Conservation (phyloP, 257 asterid genomes). For the Gentiana dahurica region DNA sequence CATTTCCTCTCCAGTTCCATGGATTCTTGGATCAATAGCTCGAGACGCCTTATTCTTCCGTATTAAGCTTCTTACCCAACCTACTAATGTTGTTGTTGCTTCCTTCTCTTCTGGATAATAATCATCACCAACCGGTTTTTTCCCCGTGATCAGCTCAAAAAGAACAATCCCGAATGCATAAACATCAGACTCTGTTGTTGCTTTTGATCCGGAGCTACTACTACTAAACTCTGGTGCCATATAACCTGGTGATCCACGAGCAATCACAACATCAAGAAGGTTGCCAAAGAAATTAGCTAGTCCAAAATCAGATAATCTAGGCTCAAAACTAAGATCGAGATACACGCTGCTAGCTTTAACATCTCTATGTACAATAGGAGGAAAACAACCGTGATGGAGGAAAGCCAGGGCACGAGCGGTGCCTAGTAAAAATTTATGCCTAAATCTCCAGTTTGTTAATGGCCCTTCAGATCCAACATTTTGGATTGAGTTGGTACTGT, state of each 20-base stretch:
- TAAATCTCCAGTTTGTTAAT: conserved; percentile 50
- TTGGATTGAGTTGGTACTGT: conserved; percentile 35
- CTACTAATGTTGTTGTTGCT: conserved; percentile 32
- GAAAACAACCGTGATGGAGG: conserved; percentile 86
- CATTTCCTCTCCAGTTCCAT: conserved; percentile 44
- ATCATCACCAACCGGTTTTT: conserved; percentile 47
- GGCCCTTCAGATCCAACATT: conserved; percentile 54
- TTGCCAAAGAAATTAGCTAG: conserved; percentile 60
- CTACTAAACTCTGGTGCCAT: conserved; percentile 63
- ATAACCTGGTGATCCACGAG: conserved; percentile 57
- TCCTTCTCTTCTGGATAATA: conserved; percentile 49
- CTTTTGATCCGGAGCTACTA: conserved; percentile 30
- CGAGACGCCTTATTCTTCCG: conserved; percentile 34
- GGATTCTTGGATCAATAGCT: conserved; percentile 62
- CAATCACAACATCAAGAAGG: conserved; percentile 45
- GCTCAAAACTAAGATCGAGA: conserved; percentile 61
- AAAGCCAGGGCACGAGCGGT: conserved; percentile 82
- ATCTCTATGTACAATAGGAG: conserved; percentile 73
- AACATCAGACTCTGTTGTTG: conserved; percentile 66
- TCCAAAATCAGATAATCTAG: conserved; percentile 75
- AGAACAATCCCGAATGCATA: conserved; percentile 74
- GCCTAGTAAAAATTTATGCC: conserved; percentile 71
- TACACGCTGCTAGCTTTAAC: conserved; percentile 78
- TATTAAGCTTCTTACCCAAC: conserved; percentile 69
- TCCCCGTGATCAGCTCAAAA: conserved; percentile 74